These are phyloP conservation scores for Phyllosticta ampelicida DNA, from an alignment of 2,329 filamentous ascomycete species.

Conservation along the genomic window DNA sequence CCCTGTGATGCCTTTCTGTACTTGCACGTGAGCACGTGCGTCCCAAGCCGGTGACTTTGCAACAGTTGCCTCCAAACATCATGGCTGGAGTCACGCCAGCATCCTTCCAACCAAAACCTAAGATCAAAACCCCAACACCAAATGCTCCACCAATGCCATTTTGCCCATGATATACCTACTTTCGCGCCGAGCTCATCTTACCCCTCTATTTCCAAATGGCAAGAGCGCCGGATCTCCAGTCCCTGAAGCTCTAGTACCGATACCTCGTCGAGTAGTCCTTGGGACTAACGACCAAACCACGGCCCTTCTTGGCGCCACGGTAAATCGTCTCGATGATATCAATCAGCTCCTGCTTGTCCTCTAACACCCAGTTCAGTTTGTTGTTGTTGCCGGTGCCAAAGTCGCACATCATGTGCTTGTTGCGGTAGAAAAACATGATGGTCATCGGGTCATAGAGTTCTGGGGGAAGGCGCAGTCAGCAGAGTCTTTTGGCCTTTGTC, in stretches of 20 bases:
- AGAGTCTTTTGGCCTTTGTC: too few relatives aligned
- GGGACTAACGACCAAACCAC: conserved; percentile 90
- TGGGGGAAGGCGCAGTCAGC: conserved; percentile 40
- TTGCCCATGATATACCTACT: not conserved
- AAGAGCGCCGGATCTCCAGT: not conserved
- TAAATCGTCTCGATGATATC: conserved; percentile 99
- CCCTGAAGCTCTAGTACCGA: conserved; percentile 42
- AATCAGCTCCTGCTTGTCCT: conserved; percentile 97
- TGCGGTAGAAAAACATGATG: conserved; percentile 96
- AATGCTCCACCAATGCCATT: not conserved
- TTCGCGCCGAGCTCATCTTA: not conserved
- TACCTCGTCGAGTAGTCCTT: conserved; percentile 70
- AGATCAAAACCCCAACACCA: not conserved
- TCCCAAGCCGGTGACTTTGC: too few relatives aligned
- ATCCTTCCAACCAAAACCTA: not conserved
- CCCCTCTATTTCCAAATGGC: not conserved
- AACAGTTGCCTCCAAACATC: too few relatives aligned
- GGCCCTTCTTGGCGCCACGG: conserved; percentile 93
- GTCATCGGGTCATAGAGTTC: conserved; percentile 82
- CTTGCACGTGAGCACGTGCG: too few relatives aligned
- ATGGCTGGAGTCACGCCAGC: too few relatives aligned
- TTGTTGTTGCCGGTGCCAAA: conserved; percentile 98
- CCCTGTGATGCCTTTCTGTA: too few relatives aligned
- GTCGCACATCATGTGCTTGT: conserved; percentile 99
- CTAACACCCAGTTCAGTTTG: conserved; percentile 90